Conservation (phyloP, 306 rosid species). For the Quercus ilex region DNA sequence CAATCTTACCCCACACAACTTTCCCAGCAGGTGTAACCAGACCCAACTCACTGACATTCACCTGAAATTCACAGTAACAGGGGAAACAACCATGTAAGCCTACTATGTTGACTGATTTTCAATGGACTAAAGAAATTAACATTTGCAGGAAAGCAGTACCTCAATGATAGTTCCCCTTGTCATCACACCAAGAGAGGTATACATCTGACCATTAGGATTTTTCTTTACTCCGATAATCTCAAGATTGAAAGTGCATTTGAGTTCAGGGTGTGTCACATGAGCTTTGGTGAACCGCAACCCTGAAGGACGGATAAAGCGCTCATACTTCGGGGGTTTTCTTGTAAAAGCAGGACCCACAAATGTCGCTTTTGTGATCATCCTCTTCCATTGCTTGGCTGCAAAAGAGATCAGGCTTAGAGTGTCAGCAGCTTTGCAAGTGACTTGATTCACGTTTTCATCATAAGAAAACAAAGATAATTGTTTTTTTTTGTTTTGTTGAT, state of each 20-base stretch:
- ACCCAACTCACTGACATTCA: conserved; percentile 93
- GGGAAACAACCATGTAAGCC: neutral
- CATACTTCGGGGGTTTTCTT: conserved; percentile 94
- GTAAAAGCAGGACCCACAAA: conserved; percentile 93
- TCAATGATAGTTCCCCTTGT: conserved; percentile 92
- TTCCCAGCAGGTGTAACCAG: conserved; percentile 93
- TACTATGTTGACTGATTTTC: neutral
- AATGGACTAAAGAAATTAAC: neutral
- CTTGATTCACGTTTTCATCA: neutral
- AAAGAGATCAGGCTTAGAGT: conserved; percentile 3
- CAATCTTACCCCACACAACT: conserved; percentile 90
- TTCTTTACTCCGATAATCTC: conserved; percentile 91
- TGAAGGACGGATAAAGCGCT: conserved; percentile 82
- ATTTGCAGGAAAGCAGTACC: conserved; percentile 36
- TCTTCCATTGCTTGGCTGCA: conserved; percentile 94
- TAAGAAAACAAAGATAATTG: neutral
- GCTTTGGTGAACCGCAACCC: conserved; percentile 91
- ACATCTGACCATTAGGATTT: conserved; percentile 91
- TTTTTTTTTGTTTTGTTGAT: neutral
- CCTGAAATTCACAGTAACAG: conserved; percentile 43
- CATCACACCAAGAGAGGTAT: conserved; percentile 85
- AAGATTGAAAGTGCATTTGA: conserved; percentile 86
- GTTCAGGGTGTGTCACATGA: conserved; percentile 96
- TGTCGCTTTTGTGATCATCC: conserved; percentile 95
- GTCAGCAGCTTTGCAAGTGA: conserved; percentile 8